phyloP scores from a whole-genome alignment of 371 early-diverging fungal species.

The Umbelopsis sp. region DNA sequence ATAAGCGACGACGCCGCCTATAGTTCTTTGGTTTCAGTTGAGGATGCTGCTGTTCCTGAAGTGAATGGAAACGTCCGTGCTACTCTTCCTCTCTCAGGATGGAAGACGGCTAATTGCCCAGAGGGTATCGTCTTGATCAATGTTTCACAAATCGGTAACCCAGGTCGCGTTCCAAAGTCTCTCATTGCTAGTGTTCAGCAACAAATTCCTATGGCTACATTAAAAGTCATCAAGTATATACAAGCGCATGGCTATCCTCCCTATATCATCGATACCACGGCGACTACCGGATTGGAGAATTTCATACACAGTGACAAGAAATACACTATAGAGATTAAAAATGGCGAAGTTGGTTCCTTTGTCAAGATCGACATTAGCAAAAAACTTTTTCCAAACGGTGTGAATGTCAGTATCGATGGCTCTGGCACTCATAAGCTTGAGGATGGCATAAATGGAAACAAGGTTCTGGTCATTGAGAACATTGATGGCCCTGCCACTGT shows the following conservation, averaged over 20 bases:
- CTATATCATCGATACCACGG: constrained; percentile 19
- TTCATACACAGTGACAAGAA: constrained; percentile 39
- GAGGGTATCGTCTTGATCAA: constrained; percentile 43
- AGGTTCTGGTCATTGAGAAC: constrained; percentile 20
- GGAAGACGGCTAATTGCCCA: constrained; percentile 38
- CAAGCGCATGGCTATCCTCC: constrained; percentile 41
- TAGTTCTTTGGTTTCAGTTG: constrained; percentile 42
- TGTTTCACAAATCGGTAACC: constrained; percentile 47
- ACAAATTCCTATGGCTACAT: constrained; percentile 50
- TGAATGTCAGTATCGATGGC: constrained; percentile 34
- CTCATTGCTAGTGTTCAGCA: constrained; percentile 41
- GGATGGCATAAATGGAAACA: constrained; percentile 21
- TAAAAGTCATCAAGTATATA: constrained; percentile 41
- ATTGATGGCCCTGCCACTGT: constrained; percentile 29
- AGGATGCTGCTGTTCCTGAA: constrained; percentile 33
- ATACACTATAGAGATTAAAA: constrained; percentile 26
- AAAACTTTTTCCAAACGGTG: constrained; percentile 45
- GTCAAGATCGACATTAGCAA: constrained; percentile 27
- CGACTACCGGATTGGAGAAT: constrained; percentile 28
- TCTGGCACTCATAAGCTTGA: constrained; percentile 21
- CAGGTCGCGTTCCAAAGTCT: constrained; percentile 44
- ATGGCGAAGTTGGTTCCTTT: constrained; percentile 13
- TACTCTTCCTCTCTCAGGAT: constrained; percentile 48
- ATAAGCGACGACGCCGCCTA: constrained; percentile 27
- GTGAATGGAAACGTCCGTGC: constrained; percentile 41